These are phyloP conservation scores for Ogataea sp. DNA, from an alignment of 805 yeast species.

Conservation along the genomic window DNA sequence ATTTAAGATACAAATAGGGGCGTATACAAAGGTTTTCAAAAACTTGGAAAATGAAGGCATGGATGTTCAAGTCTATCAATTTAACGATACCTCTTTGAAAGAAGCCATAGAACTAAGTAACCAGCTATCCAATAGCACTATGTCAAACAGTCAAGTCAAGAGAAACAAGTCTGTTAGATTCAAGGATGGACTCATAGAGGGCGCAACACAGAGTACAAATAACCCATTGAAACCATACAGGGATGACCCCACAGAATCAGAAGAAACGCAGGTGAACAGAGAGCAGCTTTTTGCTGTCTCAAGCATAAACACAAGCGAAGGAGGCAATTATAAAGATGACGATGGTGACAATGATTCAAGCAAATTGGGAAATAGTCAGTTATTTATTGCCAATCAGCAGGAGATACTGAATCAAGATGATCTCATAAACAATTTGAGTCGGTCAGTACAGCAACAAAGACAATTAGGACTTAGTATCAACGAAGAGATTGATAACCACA, in stretches of 20 bases:
- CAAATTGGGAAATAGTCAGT: conserved; percentile 14
- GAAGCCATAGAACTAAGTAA: background rate
- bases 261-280: conserved; percentile 1
- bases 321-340: background rate
- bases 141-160: background rate
- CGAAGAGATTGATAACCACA: conserved; percentile 39
- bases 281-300: background rate
- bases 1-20: background rate
- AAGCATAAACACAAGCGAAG: background rate
- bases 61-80: background rate
- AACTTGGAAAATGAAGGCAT: background rate
- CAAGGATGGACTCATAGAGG: conserved; percentile 14
- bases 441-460: conserved; percentile 35
- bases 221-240: conserved; percentile 3
- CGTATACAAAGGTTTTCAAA: background rate
- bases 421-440: conserved; percentile 30
- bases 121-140: background rate
- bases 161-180: conserved; percentile 16
- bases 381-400: conserved; percentile 34
- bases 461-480: conserved; percentile 38
- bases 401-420: conserved; percentile 38
- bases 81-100: background rate
- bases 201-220: conserved; percentile 3
- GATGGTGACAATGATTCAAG: background rate
- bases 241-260: conserved; percentile 6